Evolutionary conservation across 345 rosid species (phyloP).

Genomic region (Cardiospermum halicacabum): DNA sequence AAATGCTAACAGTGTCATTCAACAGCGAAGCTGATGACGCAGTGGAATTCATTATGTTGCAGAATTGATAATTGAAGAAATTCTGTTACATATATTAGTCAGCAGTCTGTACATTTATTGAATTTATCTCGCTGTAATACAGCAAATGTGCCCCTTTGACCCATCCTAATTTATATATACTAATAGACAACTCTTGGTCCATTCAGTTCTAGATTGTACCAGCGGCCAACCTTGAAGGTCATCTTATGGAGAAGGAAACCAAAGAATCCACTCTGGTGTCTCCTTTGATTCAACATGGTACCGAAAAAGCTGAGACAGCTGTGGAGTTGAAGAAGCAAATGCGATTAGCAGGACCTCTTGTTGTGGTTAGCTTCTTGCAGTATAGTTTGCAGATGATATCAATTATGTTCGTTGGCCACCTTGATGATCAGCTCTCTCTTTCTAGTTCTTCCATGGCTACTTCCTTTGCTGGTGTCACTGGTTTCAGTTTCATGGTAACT

Average conservation of each 20-base stretch:
- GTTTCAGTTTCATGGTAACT: slow-evolving; percentile 30
- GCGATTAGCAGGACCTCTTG: slow-evolving; percentile 29
- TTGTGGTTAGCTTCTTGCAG: slow-evolving; percentile 26
- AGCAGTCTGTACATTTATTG: too few species aligned
- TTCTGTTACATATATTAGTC: too few species aligned
- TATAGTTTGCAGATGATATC: slow-evolving; percentile 30
- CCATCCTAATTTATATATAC: too few species aligned
- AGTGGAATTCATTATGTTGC: too few species aligned
- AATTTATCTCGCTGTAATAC: too few species aligned
- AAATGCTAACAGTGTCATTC: too few species aligned
- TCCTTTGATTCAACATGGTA: slow-evolving; percentile 7
- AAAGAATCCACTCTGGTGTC: not conserved
- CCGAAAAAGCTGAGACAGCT: slow-evolving; percentile 10
- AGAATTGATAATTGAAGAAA: too few species aligned
- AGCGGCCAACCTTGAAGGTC: not conserved
- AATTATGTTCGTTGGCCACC: slow-evolving; percentile 38
- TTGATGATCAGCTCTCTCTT: slow-evolving; percentile 27
- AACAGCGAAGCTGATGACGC: too few species aligned
- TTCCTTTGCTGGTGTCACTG: slow-evolving; percentile 40
- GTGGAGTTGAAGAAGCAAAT: slow-evolving; percentile 31
- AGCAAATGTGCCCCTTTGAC: too few species aligned
- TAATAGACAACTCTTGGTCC: too few species aligned
- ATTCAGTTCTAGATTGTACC: too few species aligned
- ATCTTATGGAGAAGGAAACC: slow-evolving; percentile 19
- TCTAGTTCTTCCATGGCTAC: slow-evolving; percentile 44